Conservation (phyloP, 1,139 yeast genomes). For the Saccharomyces hybrid region DNA sequence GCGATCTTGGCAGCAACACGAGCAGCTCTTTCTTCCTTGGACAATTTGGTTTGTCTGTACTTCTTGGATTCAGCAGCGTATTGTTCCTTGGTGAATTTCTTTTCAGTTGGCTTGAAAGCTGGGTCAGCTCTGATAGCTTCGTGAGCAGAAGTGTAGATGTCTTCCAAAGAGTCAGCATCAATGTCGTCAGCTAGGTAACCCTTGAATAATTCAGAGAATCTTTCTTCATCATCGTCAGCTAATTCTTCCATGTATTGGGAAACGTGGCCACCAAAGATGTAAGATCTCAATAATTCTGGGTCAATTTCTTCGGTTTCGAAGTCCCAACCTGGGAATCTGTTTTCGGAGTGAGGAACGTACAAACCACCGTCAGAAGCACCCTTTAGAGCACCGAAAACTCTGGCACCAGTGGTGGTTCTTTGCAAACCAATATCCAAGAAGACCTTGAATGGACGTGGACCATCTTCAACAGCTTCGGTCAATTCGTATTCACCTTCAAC, state of each 20-base stretch:
- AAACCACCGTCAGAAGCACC: conserved; percentile 99
- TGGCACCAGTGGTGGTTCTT: conserved; percentile 99
- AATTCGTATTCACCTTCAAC: conserved; percentile 98
- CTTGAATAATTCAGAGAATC: conserved; percentile 94
- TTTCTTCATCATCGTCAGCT: conserved; percentile 99
- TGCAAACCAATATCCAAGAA: conserved; percentile 99
- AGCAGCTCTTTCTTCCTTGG: conserved; percentile 87
- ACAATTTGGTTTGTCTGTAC: conserved; percentile 81
- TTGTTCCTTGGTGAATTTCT: conserved; percentile 95
- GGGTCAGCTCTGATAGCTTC: conserved; percentile 96
- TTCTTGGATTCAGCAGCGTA: conserved; percentile 95
- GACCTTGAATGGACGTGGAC: conserved; percentile 99
- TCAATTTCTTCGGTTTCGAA: conserved; percentile 97
- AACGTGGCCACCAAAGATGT: conserved; percentile 99
- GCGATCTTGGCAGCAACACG: conserved; percentile 89
- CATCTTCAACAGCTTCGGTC: conserved; percentile 99
- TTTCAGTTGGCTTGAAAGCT: conserved; percentile 78
- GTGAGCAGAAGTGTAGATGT: conserved; percentile 90
- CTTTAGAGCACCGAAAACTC: conserved; percentile 98
- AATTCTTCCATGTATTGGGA: conserved; percentile 99
- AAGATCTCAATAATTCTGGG: conserved; percentile 94
- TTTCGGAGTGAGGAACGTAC: conserved; percentile 98
- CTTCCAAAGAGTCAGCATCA: conserved; percentile 96
- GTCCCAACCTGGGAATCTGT: conserved; percentile 99
- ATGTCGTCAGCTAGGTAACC: conserved; percentile 94